phyloP scores from a whole-genome alignment of 768 basidiomycete genomes.

The Hygrophorus pudorinus region DNA sequence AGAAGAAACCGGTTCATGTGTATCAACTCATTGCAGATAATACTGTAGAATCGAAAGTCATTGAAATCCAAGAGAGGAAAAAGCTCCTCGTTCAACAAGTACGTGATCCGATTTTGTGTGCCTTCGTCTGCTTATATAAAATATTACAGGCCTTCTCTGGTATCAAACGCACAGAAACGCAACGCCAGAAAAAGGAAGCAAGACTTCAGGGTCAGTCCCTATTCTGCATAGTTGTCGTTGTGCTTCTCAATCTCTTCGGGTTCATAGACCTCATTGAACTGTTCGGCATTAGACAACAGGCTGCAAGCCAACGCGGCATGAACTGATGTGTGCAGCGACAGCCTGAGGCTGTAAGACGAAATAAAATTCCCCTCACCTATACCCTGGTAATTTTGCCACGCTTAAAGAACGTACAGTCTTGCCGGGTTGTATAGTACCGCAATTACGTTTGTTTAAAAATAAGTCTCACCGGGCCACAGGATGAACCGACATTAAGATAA shows the following conservation, averaged over 20 bases:
- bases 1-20: constrained; percentile 73
- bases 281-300: constrained; percentile 34
- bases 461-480: no score
- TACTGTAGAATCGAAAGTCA: constrained; percentile 80
- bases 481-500: no score
- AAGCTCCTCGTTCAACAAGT: constrained; percentile 73
- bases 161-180: constrained; percentile 65
- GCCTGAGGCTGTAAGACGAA: no score
- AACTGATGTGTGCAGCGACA: no score
- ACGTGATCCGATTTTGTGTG: not conserved
- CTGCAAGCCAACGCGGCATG: not conserved
- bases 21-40: constrained; percentile 87
- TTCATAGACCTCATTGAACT: constrained; percentile 48
- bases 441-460: no score
- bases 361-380: no score
- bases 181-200: constrained; percentile 69
- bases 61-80: constrained; percentile 84
- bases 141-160: constrained; percentile 70
- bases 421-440: no score
- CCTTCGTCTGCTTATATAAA: not conserved
- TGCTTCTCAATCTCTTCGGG: not conserved
- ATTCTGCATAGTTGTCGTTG: not conserved
- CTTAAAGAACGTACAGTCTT: no score
- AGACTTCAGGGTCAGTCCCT: constrained; percentile 59
- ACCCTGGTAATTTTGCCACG: no score